phyloP scores from a whole-genome alignment of 345 rosid genomes.

The Moricandia moricandioides region DNA sequence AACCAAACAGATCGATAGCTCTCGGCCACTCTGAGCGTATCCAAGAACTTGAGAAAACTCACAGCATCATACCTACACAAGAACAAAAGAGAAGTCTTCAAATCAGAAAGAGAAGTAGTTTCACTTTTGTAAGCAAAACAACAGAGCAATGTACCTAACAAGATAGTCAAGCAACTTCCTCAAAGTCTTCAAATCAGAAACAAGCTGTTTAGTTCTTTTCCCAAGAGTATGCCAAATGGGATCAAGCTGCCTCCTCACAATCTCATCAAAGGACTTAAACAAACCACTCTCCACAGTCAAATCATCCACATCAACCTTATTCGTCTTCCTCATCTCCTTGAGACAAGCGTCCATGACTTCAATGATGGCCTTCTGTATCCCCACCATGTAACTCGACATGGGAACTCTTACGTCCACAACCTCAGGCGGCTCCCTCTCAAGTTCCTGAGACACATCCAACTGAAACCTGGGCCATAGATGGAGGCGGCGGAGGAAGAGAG shows the following conservation, averaged over 20 bases:
- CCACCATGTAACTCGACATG: conserved; percentile 77
- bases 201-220: conserved; percentile 92
- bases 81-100: not conserved
- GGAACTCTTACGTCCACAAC: conserved; percentile 88
- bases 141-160: conserved; percentile 48
- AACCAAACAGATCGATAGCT: conserved; percentile 99
- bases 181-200: conserved; percentile 94
- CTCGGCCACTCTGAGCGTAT: conserved; percentile 89
- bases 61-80: conserved; percentile 92
- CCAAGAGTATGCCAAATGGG: conserved; percentile 98
- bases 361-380: conserved; percentile 84
- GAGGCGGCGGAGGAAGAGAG: conserved; percentile 57
- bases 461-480: conserved; percentile 98
- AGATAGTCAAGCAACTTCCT: conserved; percentile 95
- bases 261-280: conserved; percentile 99
- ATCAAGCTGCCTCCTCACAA: conserved; percentile 88
- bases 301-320: conserved; percentile 94
- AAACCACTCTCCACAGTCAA: conserved; percentile 91
- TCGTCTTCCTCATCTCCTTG: conserved; percentile 96
- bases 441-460: conserved; percentile 83
- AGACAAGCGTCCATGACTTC: conserved; percentile 93
- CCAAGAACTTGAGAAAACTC: conserved; percentile 92
- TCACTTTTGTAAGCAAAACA: too few species aligned
- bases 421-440: conserved; percentile 76
- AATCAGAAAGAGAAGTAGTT: not conserved